Evolutionary conservation across 805 yeast species (phyloP), one percentile per base, ranked within the genome.

Genomic region (Myxozyma mucilagina): DNA sequence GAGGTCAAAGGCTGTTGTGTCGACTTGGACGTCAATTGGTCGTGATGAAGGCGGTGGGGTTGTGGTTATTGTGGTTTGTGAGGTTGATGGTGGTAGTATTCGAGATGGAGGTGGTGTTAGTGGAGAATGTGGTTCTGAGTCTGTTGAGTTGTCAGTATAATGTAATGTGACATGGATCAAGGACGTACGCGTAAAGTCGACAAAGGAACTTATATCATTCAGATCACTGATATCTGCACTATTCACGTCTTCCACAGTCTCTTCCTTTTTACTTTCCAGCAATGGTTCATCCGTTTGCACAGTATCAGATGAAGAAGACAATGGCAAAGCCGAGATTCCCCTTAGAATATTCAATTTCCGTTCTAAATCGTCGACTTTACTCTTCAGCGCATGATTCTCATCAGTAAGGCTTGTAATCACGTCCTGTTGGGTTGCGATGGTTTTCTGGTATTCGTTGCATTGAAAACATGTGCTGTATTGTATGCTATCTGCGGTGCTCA

Each of bases 371-470:
- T 2, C 35, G 35, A 60, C 55, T 4, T 36, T 31, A 9, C 36
- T 39, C 38, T 13, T 42, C 53, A 60, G 34, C 49, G 47, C 32
- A 42, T 54, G 53, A 7, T 54, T 57, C 42, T 60, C 64, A 13
- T 24, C 29, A 24, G 29, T 24, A 3, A 24, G 29, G 2, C 29
- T 24, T 24, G 29, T 24, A 24, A 24, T 24, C 2, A 24, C 29
- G 29, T 24, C 29, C 29, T 24, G 29, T 24, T 24, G 29, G 2
- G 29, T 24, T 24, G 29, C 29, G 2, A 24, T 24, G 4, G 29
- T 24, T 24, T 24, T 24, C 29, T 24, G 29, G 29, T 24, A 24
- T 24, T 24, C 29, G 29, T 24, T 24, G 29, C 29, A 24, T 24
- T 24, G 29, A 24, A 24, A 4, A 24, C 29, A 24, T 24, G 29